Evolutionary conservation across 352 stramenopile species (phyloP), one percentile per base, ranked within the genome.

Genomic region (Thraustotheca clavata): DNA sequence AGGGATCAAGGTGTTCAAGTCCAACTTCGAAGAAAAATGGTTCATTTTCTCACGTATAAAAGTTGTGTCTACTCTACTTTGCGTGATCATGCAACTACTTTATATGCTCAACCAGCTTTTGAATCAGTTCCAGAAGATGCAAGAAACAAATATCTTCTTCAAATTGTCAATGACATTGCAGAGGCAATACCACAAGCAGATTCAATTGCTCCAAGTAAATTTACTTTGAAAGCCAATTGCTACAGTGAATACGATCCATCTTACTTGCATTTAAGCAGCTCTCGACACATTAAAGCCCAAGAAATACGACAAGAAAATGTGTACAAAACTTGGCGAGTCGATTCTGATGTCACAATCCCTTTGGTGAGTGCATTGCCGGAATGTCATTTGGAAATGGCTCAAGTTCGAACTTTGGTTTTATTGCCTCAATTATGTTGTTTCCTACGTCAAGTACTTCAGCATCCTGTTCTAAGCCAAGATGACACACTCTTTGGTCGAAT

Each of bases 1-100:
- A 68, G 82, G 16, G 71, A 85, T 32, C 68, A 89, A 46, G 70
- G 77, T 33, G 69, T 62, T 32, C 80, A 87, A 33, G 76, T 73
- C 18, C 79, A 84, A 35, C 73, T 97, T 34, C 80, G 86, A 14
- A 74, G 89, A 26, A 87, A 97, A 61, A 77, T 97, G 49, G 78
- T 97, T 5, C 89, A 97, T 69, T 75, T 80, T 0, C 60, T 96
- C 26, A 81, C 78, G n/a, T 75, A 88, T 49, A 72, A 88, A 9
- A 77, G 81, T 16, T 91, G 79, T 20, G 71, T 74, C 14, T 47
- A 88, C 18, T 93, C 83, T 1, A 79, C 90, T 41, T 60, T 93
- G 24, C 72, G 90, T 9, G 83, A 93, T 24, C 80, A 93, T 43
- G 89, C 83, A 0, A 80, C 76, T 1, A 89, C 87, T 49, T 80